These are phyloP conservation scores for Salicornia ramosissima DNA, from an alignment of 148 eudicot species.

Conservation along the genomic window DNA sequence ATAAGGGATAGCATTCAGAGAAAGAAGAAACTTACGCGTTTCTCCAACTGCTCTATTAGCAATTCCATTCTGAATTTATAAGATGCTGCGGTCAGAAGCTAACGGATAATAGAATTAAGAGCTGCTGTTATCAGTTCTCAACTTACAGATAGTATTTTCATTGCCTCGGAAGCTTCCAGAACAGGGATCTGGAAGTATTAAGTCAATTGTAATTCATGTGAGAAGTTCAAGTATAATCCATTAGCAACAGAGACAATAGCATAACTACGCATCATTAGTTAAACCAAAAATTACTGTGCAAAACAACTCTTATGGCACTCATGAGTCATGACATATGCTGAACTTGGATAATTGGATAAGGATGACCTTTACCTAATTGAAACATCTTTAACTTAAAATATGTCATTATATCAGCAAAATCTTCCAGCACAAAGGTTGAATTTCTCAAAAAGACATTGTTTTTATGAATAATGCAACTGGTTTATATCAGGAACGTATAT, in stretches of 20 bases:
- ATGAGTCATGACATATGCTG: no score
- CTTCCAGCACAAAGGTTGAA: not conserved
- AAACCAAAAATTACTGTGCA: not conserved
- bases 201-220: constrained; percentile 12
- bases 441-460: not conserved
- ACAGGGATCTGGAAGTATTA: constrained; percentile 48
- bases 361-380: no score
- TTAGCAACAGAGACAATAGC: not conserved
- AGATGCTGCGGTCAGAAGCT: constrained; percentile 11
- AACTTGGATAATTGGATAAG: no score
- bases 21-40: constrained; percentile 62
- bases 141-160: constrained; percentile 65
- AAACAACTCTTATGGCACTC: no score
- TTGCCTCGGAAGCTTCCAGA: constrained; percentile 61
- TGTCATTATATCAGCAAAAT: no score
- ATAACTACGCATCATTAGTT: not conserved
- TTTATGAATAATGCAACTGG: not conserved
- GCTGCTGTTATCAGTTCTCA: constrained; percentile 1
- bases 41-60: constrained; percentile 91
- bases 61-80: constrained; percentile 65
- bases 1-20: constrained; percentile 4
- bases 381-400: no score
- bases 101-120: constrained; percentile 10
- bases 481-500: not conserved
- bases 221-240: constrained; percentile 7